phyloP scores from a whole-genome alignment of 306 rosid species.

The Hippophae rhamnoides region DNA sequence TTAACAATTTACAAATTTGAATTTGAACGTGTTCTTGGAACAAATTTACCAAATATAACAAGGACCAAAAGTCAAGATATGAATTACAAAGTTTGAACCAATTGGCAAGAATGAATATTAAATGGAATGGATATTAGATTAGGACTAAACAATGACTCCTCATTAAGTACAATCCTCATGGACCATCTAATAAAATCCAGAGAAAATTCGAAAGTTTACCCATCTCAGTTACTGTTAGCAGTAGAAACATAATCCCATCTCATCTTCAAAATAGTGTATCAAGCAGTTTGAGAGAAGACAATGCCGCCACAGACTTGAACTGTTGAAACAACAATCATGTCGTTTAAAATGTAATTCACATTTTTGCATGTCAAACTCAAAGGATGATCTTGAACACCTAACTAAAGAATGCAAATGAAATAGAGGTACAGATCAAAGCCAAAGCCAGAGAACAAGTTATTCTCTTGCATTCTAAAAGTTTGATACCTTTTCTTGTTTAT shows the following conservation, averaged over 20 bases:
- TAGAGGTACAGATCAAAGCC: background rate
- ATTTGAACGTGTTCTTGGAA: slow-evolving; percentile 10
- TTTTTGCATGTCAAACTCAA: slow-evolving; percentile 2
- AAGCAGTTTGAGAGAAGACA: slow-evolving; percentile 56
- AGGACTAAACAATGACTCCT: slow-evolving; percentile 16
- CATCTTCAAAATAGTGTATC: slow-evolving; percentile 40
- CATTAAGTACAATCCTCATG: slow-evolving; percentile 24
- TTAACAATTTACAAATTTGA: slow-evolving; percentile 9
- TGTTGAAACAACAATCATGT: slow-evolving; percentile 22
- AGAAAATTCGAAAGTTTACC: slow-evolving; percentile 25
- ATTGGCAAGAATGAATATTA: slow-evolving; percentile 24
- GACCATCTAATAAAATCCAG: slow-evolving; percentile 19
- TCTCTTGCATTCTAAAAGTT: background rate
- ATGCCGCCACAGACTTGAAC: slow-evolving; percentile 63
- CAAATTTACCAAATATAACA: slow-evolving; percentile 20
- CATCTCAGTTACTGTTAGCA: slow-evolving; percentile 3
- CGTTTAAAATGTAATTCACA: slow-evolving; percentile 7
- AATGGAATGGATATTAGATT: slow-evolving; percentile 23
- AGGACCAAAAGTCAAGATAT: slow-evolving; percentile 26
- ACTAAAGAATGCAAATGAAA: background rate
- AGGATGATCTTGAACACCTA: background rate
- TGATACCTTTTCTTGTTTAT: slow-evolving; percentile 64
- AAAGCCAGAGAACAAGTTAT: background rate
- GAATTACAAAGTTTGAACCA: slow-evolving; percentile 30
- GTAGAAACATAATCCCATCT: background rate